Conservation (phyloP, 768 basidiomycete genomes). For the Boletellus emodensis region DNA sequence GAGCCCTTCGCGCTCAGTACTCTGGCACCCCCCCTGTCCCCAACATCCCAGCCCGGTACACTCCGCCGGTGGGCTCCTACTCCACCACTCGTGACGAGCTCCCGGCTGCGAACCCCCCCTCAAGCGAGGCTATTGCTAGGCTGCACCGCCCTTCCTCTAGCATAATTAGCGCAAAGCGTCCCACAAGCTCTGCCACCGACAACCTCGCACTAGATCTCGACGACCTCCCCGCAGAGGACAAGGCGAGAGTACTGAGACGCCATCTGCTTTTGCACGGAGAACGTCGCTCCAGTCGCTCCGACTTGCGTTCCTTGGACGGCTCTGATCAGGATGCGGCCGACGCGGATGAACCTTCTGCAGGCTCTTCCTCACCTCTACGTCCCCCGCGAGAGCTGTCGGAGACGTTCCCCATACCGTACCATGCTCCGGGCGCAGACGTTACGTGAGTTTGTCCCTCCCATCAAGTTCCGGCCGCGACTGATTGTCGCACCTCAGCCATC, state of each 20-base stretch:
- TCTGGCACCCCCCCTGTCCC: slow-evolving; percentile 50
- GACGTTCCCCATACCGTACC: slow-evolving; percentile 82
- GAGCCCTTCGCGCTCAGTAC: slow-evolving; percentile 62
- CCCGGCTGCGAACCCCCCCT: background rate
- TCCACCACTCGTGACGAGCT: slow-evolving; percentile 12
- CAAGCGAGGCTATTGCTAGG: slow-evolving; percentile 13
- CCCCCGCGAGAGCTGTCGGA: slow-evolving; percentile 50
- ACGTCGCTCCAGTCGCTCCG: slow-evolving; percentile 30
- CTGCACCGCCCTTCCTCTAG: slow-evolving; percentile 30
- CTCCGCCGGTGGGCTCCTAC: slow-evolving; percentile 36
- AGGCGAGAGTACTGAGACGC: slow-evolving; percentile 70
- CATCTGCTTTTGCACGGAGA: slow-evolving; percentile 80
- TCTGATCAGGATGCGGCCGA: slow-evolving; percentile 25
- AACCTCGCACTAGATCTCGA: slow-evolving; percentile 42
- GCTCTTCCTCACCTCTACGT: slow-evolving; percentile 26
- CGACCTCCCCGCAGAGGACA: slow-evolving; percentile 75
- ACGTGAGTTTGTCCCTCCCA: slow-evolving; percentile 58
- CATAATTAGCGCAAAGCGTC: slow-evolving; percentile 37
- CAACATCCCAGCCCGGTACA: slow-evolving; percentile 54
- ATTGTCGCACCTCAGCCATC: slow-evolving; percentile 51
- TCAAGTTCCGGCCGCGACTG: slow-evolving; percentile 14
- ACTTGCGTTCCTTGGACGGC: slow-evolving; percentile 17
- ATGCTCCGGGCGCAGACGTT: slow-evolving; percentile 84
- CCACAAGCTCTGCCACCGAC: slow-evolving; percentile 29
- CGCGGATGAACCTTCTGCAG: slow-evolving; percentile 18